Base-by-base conservation (phyloP, 768 basidiomycete species). In the Infundibulicybe gibba region DNA sequence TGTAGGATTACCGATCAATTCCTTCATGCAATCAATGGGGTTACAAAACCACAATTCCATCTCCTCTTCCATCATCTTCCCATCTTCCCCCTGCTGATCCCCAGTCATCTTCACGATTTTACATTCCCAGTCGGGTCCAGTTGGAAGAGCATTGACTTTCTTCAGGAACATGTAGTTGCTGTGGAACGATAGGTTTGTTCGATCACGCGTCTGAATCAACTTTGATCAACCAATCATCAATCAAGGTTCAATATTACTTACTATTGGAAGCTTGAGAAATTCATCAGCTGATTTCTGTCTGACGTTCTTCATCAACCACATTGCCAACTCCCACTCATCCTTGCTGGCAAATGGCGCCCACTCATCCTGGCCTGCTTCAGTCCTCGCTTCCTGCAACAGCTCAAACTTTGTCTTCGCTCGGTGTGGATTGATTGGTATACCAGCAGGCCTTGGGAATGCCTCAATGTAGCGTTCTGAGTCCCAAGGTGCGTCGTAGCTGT, bases 261-360 rank as follows among this genome's bases (percentile, higher is more conserved):
- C 63, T 30, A 58, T 61, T 16, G 50, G 40, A 10, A 66, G 50
- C 35, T 62, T 58, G 34, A 70, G 50, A 40, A 61, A 69, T 15
- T 59, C 45, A 13, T 67, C 62, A 0, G 57, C 61, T 31, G 57
- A 51, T 1, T 44, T 62, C 20, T 68, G 55, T 0, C 65, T 56
- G 11, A 61, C 57, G 33, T 51, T 46, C 12, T 53, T 54, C n/a
- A 61, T 61, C 34, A 71, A 47, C 64, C 63, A 71, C 30, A 51
- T 45, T 3, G 60, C 69, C 0, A 71, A 45, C 34, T 61, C 54
- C 53, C 61, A 63, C 30, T 69, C 61, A 2, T 61, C 61, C 33
- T 52, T 43, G 20, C 53, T 45, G 14, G 32, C 39, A 39, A 67
- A 68, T 2, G 64, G 64, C 1, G 44, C 58, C 54, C 3, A 38